Evolutionary conservation across 2,329 filamentous ascomycete species (phyloP), one percentile per base, ranked within the genome.

Genomic region (Cladophialophora chaetospira): DNA sequence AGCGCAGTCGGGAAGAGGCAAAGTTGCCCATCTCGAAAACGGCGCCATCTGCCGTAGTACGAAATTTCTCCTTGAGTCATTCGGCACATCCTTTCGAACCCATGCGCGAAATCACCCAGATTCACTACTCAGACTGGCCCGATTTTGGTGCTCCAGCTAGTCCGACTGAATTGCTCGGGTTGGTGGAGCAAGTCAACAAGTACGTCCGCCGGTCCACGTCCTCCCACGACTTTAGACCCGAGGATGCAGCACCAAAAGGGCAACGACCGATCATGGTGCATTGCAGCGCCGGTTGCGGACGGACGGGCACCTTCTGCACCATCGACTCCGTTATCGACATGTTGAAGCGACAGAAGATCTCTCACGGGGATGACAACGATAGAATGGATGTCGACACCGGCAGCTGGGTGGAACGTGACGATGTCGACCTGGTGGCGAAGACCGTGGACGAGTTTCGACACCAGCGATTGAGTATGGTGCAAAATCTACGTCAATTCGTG

Each of bases 321-420:
- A 91, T 97, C 13, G 94, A 97, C 71, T 93, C 88, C 35, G 94
- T 97, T 6, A 87, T 97, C 55, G 92, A 97, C 72, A 96, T 97
- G 89, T 77, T 99, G 58, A 96, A 96, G 76, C 85, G 89, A n/a
- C 91, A 96, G 72, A 82, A 77, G 17, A 70, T 72, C 58, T 74
- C 73, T 26, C 66, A 56, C 33, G 50, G 53, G 26, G 35, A 38
- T 9, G 38, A 25, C 17, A 38, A 21, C 8, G 58, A 67, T 45
- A 54, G 49, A 47, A 63, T 69, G 57, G 65, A 68, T 31, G 62
- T 69, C 17, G 67, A 72, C 25, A 64, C 63, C 11, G 64, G 68
- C 33, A 75, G 75, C 15, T 96, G 89, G 88, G 70, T 92, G n/a
- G 73, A 79, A 11, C 80, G 88, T 60, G 84, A 89, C 44, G 80